Percentiles rank a stretch among this genome's conserved stretches.
These are phyloP conservation scores for Spongispora temasekensis DNA, from an alignment of 1,284 basidiomycete genomes.

Conservation along the genomic window DNA sequence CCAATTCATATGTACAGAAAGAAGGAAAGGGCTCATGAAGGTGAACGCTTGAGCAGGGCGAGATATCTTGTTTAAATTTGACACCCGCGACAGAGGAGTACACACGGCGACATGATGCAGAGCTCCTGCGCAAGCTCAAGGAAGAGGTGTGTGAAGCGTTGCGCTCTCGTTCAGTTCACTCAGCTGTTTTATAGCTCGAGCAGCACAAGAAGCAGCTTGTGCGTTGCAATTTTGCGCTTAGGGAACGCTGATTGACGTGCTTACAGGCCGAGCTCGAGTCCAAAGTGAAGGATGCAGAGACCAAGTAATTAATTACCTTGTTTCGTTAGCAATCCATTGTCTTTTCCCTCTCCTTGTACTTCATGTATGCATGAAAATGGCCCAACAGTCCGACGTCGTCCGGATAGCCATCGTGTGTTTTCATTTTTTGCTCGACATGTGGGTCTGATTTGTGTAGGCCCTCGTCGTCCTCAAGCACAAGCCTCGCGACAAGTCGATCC, in stretches of 20 bases:
- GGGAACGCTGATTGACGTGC: conserved; percentile 14
- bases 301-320: conserved; percentile 20
- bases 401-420: conserved; percentile 28
- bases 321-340: conserved; percentile 11
- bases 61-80: background rate
- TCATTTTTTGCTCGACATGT: background rate
- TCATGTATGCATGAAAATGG: conserved; percentile 14
- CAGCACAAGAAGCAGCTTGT: conserved; percentile 61
- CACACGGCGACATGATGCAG: conserved; percentile 54
- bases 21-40: conserved; percentile 75
- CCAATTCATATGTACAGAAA: conserved; percentile 49
- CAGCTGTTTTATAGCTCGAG: conserved; percentile 49
- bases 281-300: conserved; percentile 23
- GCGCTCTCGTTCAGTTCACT: conserved; percentile 2
- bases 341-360: background rate
- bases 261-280: conserved; percentile 32
- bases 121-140: conserved; percentile 58
- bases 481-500: conserved; percentile 21
- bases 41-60: conserved; percentile 32
- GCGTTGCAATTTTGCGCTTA: conserved; percentile 20
- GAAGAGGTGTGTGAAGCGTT: conserved; percentile 46
- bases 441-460: conserved; percentile 20
- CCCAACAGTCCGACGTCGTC: conserved; percentile 17
- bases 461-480: conserved; percentile 30
- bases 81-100: conserved; percentile 54